Evolutionary conservation across 495 filamentous ascomycete genomes (phyloP), one percentile per base, ranked within the genome.

Genomic region (Aspergillus diversus): DNA sequence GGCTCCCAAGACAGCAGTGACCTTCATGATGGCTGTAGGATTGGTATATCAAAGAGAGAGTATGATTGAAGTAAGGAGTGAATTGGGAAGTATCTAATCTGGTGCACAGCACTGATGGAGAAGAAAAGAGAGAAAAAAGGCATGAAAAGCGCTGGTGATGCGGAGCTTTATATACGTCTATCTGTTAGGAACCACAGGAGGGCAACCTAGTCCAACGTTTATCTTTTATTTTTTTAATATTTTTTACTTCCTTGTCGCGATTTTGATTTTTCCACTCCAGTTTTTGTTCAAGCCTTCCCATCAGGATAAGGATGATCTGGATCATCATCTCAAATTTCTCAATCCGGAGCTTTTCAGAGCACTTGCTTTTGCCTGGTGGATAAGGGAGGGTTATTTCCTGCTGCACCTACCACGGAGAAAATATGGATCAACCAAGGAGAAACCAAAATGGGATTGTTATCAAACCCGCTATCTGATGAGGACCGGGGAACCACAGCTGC

Each of bases 21-120:
- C 59, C 69, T 74, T 78, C 75, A 78, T 76, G 62, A 56, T 75
- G 65, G 62, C 39, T 11, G 39, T 11, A 13, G 39, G 39, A 43
- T 43, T 43, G 39, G 8, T 43, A 13, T 6, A 13, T 43, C 8
- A 55, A 57, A 43, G 42, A 63, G 21, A 63, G 55, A 53, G 33
- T 32, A 39, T n/a, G 56, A 58, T 50, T 50, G 16, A 27, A 50
- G 11, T 17, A 50, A 50, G 11, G 47, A 58, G 15, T 8, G 47
- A 50, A 31, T 15, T 17, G 21, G 2, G 47, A 50, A 8, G 11
- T 50, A 17, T 50, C n/a, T 21, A 27, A 50, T n/a, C 15, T 50
- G 9, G 47, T 50, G 47, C 47, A 50, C 47, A 50, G 47, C 47
- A 50, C 47, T 17, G 47, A 50, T 50, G 47, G 27, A 17, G 5